phyloP scores from a whole-genome alignment of 768 basidiomycete species.

The Suillus plorans region DNA sequence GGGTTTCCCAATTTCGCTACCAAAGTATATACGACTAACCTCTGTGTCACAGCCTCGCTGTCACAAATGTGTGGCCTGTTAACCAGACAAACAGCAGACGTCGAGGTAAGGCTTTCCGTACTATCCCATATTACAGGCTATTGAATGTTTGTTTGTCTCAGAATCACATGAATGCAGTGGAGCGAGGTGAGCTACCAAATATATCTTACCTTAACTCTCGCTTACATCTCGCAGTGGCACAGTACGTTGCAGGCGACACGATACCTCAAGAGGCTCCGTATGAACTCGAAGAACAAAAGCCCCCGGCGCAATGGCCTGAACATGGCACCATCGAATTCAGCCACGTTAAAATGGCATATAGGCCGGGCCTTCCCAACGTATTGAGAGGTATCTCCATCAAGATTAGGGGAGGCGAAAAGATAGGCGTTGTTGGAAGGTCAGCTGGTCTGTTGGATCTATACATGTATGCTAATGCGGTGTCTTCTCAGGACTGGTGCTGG shows the following conservation, averaged over 20 bases:
- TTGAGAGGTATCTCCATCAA: conserved; percentile 60
- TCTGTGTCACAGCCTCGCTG: conserved; percentile 38
- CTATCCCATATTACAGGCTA: neutral
- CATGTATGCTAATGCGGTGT: neutral
- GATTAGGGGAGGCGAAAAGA: conserved; percentile 70
- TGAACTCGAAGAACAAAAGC: conserved; percentile 54
- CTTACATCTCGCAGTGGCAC: conserved; percentile 37
- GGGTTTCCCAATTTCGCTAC: conserved; percentile 9
- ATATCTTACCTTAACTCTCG: neutral
- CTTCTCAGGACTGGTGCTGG: conserved; percentile 48
- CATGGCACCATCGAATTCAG: conserved; percentile 62
- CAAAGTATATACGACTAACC: neutral
- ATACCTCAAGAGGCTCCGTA: conserved; percentile 67
- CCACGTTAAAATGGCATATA: conserved; percentile 61
- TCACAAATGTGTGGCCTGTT: conserved; percentile 54
- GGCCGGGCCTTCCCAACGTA: conserved; percentile 71
- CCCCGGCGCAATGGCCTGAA: conserved; percentile 61
- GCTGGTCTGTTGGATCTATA: conserved; percentile 1
- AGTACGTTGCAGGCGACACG: conserved; percentile 49
- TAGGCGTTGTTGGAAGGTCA: conserved; percentile 69
- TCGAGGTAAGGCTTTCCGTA: conserved; percentile 43
- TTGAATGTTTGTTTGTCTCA: conserved; percentile 18
- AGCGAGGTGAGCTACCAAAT: conserved; percentile 42
- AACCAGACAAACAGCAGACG: conserved; percentile 62
- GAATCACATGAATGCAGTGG: conserved; percentile 69